phyloP scores from a whole-genome alignment of 116 monocot species.

The Dioscorea cayenensis region DNA sequence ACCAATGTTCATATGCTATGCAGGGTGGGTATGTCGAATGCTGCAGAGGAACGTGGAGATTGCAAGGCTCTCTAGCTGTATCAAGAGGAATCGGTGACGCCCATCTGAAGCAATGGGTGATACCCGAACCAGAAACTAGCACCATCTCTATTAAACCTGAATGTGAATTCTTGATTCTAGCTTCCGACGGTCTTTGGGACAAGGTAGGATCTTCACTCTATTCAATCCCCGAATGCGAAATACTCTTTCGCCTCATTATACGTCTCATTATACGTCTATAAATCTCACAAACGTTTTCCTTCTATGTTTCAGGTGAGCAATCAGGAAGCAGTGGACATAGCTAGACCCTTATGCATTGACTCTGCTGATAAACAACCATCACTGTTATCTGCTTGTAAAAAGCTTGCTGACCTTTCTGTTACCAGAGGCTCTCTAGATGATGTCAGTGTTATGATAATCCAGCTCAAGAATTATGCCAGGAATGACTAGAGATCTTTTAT shows the following conservation, averaged over 20 bases:
- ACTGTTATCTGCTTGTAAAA: conserved; percentile 43
- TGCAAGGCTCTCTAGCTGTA: conserved; percentile 84
- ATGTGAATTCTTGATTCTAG: conserved; percentile 86
- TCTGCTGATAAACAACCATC: conserved; percentile 5
- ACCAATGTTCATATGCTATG: background rate
- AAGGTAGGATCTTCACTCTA: conserved; percentile 25
- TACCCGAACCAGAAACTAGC: conserved; percentile 73
- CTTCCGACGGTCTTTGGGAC: conserved; percentile 96
- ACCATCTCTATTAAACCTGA: conserved; percentile 42
- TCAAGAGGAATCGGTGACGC: conserved; percentile 87
- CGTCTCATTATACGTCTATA: too few species aligned
- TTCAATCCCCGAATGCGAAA: background rate
- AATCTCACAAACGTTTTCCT: background rate
- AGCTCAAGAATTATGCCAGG: conserved; percentile 19
- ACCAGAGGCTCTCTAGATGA: conserved; percentile 53
- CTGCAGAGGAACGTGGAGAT: conserved; percentile 58
- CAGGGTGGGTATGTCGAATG: conserved; percentile 87
- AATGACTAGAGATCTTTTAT: background rate
- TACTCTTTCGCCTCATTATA: background rate
- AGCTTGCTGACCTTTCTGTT: conserved; percentile 41
- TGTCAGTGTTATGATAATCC: conserved; percentile 63
- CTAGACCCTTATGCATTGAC: conserved; percentile 22
- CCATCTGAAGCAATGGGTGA: conserved; percentile 83
- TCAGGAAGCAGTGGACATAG: conserved; percentile 64
- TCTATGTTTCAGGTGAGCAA: conserved; percentile 30